Evolutionary conservation across 1,284 basidiomycete genomes (phyloP), one percentile per base, ranked within the genome.

Genomic region (Veloboletus limbatus): DNA sequence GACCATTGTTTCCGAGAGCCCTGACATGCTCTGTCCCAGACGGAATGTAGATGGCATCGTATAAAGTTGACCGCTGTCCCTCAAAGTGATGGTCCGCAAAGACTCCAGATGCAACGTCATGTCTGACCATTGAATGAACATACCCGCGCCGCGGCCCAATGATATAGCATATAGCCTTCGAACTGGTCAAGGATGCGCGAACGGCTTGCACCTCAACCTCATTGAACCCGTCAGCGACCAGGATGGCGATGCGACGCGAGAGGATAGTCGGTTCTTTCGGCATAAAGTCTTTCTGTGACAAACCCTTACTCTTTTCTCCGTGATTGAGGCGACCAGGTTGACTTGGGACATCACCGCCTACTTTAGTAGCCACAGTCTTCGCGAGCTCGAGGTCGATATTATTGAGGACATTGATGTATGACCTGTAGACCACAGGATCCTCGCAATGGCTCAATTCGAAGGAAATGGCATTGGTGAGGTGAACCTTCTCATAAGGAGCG

Each of bases 401-500:
- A 59, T 80, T 84, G 51, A 89, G 75, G 4, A 84, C 61, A 40
- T 78, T 71, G 42, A 85, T 79, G 62, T 87, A 85, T 2, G 71
- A 72, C 60, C 80, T 70, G 62, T 84, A 86, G 1, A 93, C 85
- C 4, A 72, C 65, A 0, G 79, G 76, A 52, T 92, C 88, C 48
- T 87, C 81, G 66, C 86, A 88, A 57, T 91, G 86, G 44, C 78
- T 79, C 30, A 92, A 74, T 66, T 92, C 90, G 63, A 92, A 92
- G 10, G 81, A 78, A 49, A 88, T 73, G 2, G 87, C 88, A 5
- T 65, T 59, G 40, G 78, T 67, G 31, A 90, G 70, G 63, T 92
- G 88, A 7, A 68, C 53, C 66, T 84, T 81, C 70, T 93, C 90
- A 45, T 78, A 60, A 0, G 71, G 57, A 2, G 75, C 60, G 45